Evolutionary conservation across 2,329 filamentous ascomycete species (phyloP), one percentile per base, ranked within the genome.

Genomic region (Venturia aucupariae): DNA sequence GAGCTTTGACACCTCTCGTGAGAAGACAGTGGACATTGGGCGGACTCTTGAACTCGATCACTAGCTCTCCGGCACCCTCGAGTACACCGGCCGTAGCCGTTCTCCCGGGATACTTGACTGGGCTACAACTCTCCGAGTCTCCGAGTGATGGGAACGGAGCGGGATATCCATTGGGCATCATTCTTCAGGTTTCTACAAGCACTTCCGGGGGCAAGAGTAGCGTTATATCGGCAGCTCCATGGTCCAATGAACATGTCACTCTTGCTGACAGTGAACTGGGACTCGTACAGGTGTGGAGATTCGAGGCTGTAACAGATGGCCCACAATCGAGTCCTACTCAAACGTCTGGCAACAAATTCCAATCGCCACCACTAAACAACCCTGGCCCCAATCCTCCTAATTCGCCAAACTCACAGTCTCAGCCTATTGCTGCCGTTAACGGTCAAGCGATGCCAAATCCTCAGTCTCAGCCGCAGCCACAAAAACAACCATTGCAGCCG

Each of bases 231-330:
- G 39, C 61, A 22, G 61, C 61, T 22, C 35, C 42, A 13, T 63
- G 61, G 61, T 32, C 44, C 17, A 63, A 63, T 46, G 61, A 57
- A 13, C 30, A 63, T 46, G 35, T 63, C 17, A 27, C 46, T 5
- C 48, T 63, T 30, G 32, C 61, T 13, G 61, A 63, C 44, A 63
- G 61, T 32, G 61, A 63, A 35, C 2, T 22, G 32, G 61, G 61
- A 10, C n/a, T 63, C 4, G 61, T 63, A 13, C 61, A 63, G 30
- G 39, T 63, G 8, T 63, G 61, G 61, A 35, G 48, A 13, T 38
- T 63, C 27, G 61, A 63, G 19, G 61, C 39, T 46, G 24, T 63
- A 4, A 15, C 10, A 17, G n/a, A 38, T 38, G n/a, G 13, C 8
- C 46, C 46, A 41, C 42, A 46, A 39, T 13, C n/a, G 10, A 19